Conservation (phyloP, 2,329 filamentous ascomycete species). For the Gaeumannomyces tritici region DNA sequence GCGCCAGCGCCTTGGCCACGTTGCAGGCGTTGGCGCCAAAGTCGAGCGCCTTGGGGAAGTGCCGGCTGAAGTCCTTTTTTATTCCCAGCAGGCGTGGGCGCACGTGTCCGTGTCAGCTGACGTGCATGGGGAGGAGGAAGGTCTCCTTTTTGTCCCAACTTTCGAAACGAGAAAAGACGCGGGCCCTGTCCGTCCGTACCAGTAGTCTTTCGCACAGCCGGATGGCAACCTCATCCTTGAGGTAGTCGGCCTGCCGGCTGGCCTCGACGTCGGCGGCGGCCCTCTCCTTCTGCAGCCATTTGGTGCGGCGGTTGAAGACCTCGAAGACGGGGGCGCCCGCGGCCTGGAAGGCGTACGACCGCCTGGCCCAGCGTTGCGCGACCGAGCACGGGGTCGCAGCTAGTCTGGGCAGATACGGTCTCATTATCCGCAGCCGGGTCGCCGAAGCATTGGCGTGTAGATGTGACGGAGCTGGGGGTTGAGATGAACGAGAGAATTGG, state of each 20-base stretch:
- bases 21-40: conserved; percentile 95
- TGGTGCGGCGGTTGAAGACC: conserved; percentile 81
- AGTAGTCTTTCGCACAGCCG: conserved; percentile 79
- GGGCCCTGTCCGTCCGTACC: conserved; percentile 28
- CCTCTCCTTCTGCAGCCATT: conserved; percentile 87
- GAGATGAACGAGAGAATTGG: not conserved
- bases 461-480: not conserved
- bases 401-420: conserved; percentile 5
- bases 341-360: conserved; percentile 69
- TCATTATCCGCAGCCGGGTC: conserved; percentile 8
- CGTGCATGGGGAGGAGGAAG: not conserved
- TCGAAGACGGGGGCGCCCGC: conserved; percentile 71
- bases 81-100: not conserved
- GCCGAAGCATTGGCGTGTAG: conserved; percentile 1
- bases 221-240: conserved; percentile 83
- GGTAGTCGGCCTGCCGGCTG: conserved; percentile 78
- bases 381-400: conserved; percentile 17
- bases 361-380: conserved; percentile 33
- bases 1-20: conserved; percentile 71
- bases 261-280: conserved; percentile 60
- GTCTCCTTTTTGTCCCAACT: too few species aligned
- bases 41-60: conserved; percentile 77
- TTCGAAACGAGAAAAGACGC: not conserved
- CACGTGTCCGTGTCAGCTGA: not conserved
- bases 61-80: conserved; percentile 76